Evolutionary conservation across 768 basidiomycete species (phyloP), one percentile per base, ranked within the genome.

Genomic region (Pleurotus pulmonarius): DNA sequence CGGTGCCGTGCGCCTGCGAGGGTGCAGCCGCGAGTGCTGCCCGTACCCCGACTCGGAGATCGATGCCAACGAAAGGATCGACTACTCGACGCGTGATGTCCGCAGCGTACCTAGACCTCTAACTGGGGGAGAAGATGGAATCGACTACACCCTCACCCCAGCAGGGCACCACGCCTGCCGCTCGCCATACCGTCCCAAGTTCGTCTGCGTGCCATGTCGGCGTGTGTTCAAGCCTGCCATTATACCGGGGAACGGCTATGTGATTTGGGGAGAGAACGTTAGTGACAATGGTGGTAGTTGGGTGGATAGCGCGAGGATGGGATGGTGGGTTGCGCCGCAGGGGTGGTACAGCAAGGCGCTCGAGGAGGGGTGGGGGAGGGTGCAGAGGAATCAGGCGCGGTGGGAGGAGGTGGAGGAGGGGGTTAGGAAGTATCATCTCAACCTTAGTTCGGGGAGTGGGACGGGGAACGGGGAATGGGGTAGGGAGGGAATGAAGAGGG

Each of bases 311-410:
- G 8, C 29, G 39, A 26, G 8, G 37, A 39, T 43, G 45, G 58
- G 58, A 7, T 58, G 58, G 58, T 58, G 58, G 52, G 54, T 58
- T 48, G 25, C 58, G 46, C n/a, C 34, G 18, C 6, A 38, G 24
- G 22, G 45, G 34, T 55, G 40, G 12, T 26, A 47, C 47, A 29
- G 52, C 34, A 12, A 46, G 37, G 12, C 44, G 39, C 45, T 58
- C 45, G 26, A 13, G 26, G 26, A 12, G 15, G 49, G 3, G 29
- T 49, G 29, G 25, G 9, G 16, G 13, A 38, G 49, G 15, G n/a
- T 49, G 25, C n/a, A 49, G 15, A 25, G 29, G 49, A 16, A 49
- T 15, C 49, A 12, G 6, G 13, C 8, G 15, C 9, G 49, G 29
- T 29, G 49, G 37, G 48, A 37, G 12, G 48, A 49, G 29, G 16